phyloP scores from a whole-genome alignment of 2,329 filamentous ascomycete genomes.

The Metarhizium guizhouense region DNA sequence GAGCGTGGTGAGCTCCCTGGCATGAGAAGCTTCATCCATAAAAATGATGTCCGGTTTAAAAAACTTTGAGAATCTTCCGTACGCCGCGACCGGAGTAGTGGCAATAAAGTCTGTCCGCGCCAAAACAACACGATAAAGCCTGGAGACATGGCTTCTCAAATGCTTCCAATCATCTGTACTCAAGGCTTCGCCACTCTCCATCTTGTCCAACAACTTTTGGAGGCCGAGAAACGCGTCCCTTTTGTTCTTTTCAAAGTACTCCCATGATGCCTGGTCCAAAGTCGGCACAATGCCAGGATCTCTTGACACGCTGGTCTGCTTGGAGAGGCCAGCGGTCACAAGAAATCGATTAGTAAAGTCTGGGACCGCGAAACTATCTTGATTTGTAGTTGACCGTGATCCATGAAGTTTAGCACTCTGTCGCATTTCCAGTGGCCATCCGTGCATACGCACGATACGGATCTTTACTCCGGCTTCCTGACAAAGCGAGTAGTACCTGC shows the following conservation, averaged over 20 bases:
- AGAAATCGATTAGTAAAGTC: constrained; percentile 29
- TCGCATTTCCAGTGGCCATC: constrained; percentile 29
- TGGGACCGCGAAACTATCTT: neutral
- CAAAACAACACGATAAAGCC: constrained; percentile 30
- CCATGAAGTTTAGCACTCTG: constrained; percentile 21
- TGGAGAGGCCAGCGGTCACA: constrained; percentile 15
- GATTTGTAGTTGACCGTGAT: neutral
- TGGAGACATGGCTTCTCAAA: constrained; percentile 21
- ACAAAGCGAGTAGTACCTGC: constrained; percentile 30
- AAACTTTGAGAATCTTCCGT: constrained; percentile 31
- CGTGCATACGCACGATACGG: constrained; percentile 29
- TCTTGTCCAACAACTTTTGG: constrained; percentile 24
- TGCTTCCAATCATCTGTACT: constrained; percentile 18
- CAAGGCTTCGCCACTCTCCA: constrained; percentile 18
- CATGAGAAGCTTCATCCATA: constrained; percentile 59
- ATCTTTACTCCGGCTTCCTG: constrained; percentile 23
- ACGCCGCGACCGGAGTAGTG: constrained; percentile 35
- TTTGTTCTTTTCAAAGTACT: constrained; percentile 26
- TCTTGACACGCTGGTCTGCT: constrained; percentile 6
- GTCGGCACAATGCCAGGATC: constrained; percentile 24
- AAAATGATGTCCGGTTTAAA: constrained; percentile 80
- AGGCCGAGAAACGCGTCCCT: constrained; percentile 23
- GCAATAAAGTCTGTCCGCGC: constrained; percentile 33
- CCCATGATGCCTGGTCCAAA: constrained; percentile 34
- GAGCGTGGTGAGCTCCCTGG: constrained; percentile 34